Evolutionary conservation across 2,329 filamentous ascomycete species (phyloP), one percentile per base, ranked within the genome.

Genomic region (Penicillium brevicompactum): DNA sequence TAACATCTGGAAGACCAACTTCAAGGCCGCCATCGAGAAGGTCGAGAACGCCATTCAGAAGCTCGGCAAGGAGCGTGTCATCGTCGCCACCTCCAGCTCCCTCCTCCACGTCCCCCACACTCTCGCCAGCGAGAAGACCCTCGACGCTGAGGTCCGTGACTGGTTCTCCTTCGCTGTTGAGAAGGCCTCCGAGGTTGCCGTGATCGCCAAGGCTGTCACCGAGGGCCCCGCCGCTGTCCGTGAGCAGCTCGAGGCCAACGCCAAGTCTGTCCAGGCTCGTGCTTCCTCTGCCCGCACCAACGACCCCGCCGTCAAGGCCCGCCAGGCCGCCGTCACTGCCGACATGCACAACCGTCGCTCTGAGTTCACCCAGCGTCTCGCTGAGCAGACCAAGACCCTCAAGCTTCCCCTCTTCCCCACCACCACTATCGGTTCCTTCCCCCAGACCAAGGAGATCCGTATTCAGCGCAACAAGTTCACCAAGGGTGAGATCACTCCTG

Each of bases 1-100:
- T 73, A 99, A 99, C 86, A 97, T 99, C 84, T 99, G 94, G 94
- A 99, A 99, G 90, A 97, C 92, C 81, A 96, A 97, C 88, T 89
- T 97, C 82, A 90, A 96, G 86, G 87, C 86, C 70, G 92, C 94
- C 72, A 95, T 99, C 64, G 92, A 94, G 83, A 86, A 82, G 63
- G 89, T 94, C 59, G 91, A 97, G 86, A 82, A 86, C 57, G 94
- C 93, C 63, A 82, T 97, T 70, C 91, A 97, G 83, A 91, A 96
- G 83, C 87, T 99, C 62, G 93, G 94, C 81, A 93, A 96, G 85
- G 92, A 97, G 67, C 91, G 94, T 74, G 93, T 99, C 77, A 90
- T 99, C 67, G 91, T 96, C 67, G 90, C 94, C 73, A 97, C 92
- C 67, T 97, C 94, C 73, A 94, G 89, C 84, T 97, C 94, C 67